Evolutionary conservation across 805 yeast genomes (phyloP).

Genomic region (Starmerella apis): DNA sequence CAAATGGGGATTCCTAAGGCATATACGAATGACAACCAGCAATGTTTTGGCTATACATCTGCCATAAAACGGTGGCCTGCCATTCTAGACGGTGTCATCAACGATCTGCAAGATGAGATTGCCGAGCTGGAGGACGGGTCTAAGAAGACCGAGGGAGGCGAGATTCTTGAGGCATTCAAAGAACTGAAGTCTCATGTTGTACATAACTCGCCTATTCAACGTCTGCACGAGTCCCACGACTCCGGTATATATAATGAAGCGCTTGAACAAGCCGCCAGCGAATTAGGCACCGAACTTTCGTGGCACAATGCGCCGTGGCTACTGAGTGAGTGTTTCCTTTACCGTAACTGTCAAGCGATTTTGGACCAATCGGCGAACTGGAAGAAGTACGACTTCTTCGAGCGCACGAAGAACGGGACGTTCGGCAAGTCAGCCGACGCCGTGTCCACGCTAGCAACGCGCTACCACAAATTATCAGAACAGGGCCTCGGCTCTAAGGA

Average conservation of each 20-base stretch:
- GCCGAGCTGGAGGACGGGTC: constrained; percentile 26
- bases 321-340: constrained; percentile 72
- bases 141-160: constrained; percentile 38
- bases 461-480: constrained; percentile 35
- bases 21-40: constrained; percentile 38
- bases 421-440: constrained; percentile 67
- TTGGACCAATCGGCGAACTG: constrained; percentile 34
- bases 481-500: constrained; percentile 32
- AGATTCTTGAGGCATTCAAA: constrained; percentile 37
- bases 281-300: constrained; percentile 33
- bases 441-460: constrained; percentile 65
- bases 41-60: constrained; percentile 75
- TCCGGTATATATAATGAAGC: constrained; percentile 46
- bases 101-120: constrained; percentile 45
- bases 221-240: constrained; percentile 38
- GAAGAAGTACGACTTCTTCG: constrained; percentile 63
- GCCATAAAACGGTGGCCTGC: constrained; percentile 79
- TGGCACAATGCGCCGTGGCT: constrained; percentile 92
- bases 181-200: constrained; percentile 34
- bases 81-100: constrained; percentile 56
- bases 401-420: constrained; percentile 56
- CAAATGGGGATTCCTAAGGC: constrained; percentile 13
- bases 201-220: constrained; percentile 37
- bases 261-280: constrained; percentile 23
- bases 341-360: constrained; percentile 39